Base-by-base conservation (phyloP, 495 filamentous ascomycete genomes). In the Pyrenula massariospora region DNA sequence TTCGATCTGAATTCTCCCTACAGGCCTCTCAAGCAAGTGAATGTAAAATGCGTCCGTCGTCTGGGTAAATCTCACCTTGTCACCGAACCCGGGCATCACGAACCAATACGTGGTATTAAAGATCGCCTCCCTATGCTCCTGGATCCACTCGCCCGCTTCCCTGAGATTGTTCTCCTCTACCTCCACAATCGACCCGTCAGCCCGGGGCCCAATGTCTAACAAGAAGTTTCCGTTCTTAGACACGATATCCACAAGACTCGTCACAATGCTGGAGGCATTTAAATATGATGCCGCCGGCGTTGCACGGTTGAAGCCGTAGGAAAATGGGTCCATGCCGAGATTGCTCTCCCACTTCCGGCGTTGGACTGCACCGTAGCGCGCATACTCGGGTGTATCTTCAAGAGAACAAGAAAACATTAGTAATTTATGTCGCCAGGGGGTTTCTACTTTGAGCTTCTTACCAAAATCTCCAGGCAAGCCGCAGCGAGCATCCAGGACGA, bases 71-170 rank as follows among this genome's bases (percentile, higher is more conserved):
- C 79, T 59, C 0, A 81, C 64, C 47, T 60, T 55, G 24, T 73
- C 64, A 0, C 65, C 68, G 19, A 55, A 8, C 56, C 78, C 66
- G 0, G 74, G 72, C 36, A 69, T 74, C 19, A 81, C 65, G 60
- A 77, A 76, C 77, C 78, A 82, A 57, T 81, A 82, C 11, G 75
- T 77, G 8, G 79, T 82, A 25, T 77, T 73, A 58, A 73, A 82
- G 15, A 82, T 70, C 1, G 77, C 76, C 57, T 82, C 78, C 1
- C 58, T 74, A 59, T 82, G 75, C 3, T 55, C 53, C 49, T 68
- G 67, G 53, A 81, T 77, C 79, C 79, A 82, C 3, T 22, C 56
- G 0, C 79, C 79, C 1, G 77, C 78, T 53, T 71, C 62, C 0
- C 72, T 64, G 22, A 82, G 62, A 56, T 72, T 66, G 12, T 69